phyloP scores from a whole-genome alignment of 352 stramenopile species.

The Phytophthora podocarpi region DNA sequence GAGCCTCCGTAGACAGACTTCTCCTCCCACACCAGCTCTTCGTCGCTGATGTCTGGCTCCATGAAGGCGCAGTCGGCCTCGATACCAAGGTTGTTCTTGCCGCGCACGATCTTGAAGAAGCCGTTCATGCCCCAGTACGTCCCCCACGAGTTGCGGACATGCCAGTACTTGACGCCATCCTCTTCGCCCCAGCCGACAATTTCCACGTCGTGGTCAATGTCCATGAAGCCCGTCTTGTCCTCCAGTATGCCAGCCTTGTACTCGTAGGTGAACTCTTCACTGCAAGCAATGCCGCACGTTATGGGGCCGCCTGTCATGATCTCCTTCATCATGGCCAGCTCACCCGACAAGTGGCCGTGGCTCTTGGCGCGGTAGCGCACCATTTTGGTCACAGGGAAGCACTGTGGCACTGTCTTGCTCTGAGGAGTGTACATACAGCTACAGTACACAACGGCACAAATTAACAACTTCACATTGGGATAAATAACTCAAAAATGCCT shows the following conservation, averaged over 20 bases:
- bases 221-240: conserved; percentile 87
- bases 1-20: conserved; percentile 75
- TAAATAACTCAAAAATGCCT: not conserved
- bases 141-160: conserved; percentile 96
- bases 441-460: conserved; percentile 10
- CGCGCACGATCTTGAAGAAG: conserved; percentile 95
- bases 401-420: conserved; percentile 45
- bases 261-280: conserved; percentile 78
- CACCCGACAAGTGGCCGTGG: conserved; percentile 69
- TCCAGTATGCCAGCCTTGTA: conserved; percentile 95
- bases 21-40: conserved; percentile 85
- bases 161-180: conserved; percentile 95
- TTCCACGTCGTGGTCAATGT: conserved; percentile 87
- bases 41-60: conserved; percentile 81
- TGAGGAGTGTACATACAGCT: conserved; percentile 83
- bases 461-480: not conserved
- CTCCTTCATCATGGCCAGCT: conserved; percentile 87
- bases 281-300: conserved; percentile 94
- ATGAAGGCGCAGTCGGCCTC: conserved; percentile 91
- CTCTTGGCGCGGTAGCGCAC: conserved; percentile 83
- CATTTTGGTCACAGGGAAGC: conserved; percentile 79
- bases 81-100: conserved; percentile 93
- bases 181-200: conserved; percentile 93
- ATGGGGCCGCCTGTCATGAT: conserved; percentile 86
- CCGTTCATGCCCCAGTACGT: conserved; percentile 96